Evolutionary conservation across 2,329 filamentous ascomycete species (phyloP), one percentile per base, ranked within the genome.

Genomic region (Claviceps monticola): DNA sequence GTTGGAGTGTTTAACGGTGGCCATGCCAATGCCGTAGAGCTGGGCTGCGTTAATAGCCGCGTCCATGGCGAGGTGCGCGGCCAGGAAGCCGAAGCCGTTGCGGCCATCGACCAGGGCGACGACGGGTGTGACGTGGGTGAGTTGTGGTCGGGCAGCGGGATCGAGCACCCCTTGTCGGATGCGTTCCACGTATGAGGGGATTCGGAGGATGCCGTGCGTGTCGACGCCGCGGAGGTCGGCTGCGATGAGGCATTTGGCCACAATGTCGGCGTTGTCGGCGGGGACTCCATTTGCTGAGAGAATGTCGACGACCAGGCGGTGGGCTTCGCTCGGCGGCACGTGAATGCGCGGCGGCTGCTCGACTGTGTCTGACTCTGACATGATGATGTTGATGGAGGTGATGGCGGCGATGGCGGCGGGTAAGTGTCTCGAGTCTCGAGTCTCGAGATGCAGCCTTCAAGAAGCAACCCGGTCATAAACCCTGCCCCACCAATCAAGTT

Each of bases 141-240:
- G 55, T 0, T 69, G 71, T 0, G 86, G 86, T 3, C 69, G 63
- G 1, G 82, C 82, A 11, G 62, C 64, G 11, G 82, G 71, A 57
- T 86, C 72, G 7, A 91, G 75, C 2, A 86, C 83, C 2, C 82
- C 81, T 60, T 83, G 75, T 2, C 84, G 79, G 56, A 90, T 76
- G 17, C 86, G 82, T 51, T 79, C 74, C 71, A 90, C 79, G 69
- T 91, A 91, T 0, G 82, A 86, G 1, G 86, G 85, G 42, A 91
- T 80, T 5, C 86, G 80, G 64, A 87, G 88, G 64, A 86, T 80
- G 54, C 69, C 86, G 63, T 91, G 86, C 0, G 84, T 88, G 61
- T 91, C 86, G 26, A 90, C 82, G 48, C 86, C 86, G 42, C 86
- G 81, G 1, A 91, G 75, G 59, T 91, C 86, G 13, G 86, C 86